Percentiles rank a stretch among this genome's conserved stretches.
Conservation (phyloP, 2,329 filamentous ascomycete species). For the Xylariaceae sp. region DNA sequence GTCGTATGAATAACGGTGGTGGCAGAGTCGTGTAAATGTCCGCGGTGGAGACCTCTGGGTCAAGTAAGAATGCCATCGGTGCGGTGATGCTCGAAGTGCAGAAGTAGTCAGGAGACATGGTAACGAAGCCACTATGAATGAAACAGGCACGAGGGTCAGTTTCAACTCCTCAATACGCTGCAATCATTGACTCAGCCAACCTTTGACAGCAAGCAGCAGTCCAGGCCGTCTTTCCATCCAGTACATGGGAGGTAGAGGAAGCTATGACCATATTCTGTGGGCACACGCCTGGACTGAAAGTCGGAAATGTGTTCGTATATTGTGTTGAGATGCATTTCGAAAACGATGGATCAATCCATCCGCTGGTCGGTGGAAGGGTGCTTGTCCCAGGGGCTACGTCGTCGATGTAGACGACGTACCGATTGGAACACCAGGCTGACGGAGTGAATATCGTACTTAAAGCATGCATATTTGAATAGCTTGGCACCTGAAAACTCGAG, state of each 20-base stretch:
- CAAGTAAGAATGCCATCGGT: slow-evolving; percentile 29
- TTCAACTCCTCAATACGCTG: no score
- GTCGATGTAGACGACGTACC: slow-evolving; percentile 29
- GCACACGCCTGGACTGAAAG: slow-evolving; percentile 30
- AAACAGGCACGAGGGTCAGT: background rate
- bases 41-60: slow-evolving; percentile 26
- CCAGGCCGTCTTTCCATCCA: slow-evolving; percentile 21
- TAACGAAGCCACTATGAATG: slow-evolving; percentile 24
- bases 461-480: slow-evolving; percentile 20
- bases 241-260: slow-evolving; percentile 12
- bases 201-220: slow-evolving; percentile 29
- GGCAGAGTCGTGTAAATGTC: slow-evolving; percentile 30
- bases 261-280: slow-evolving; percentile 27
- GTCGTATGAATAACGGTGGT: slow-evolving; percentile 23
- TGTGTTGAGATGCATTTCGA: slow-evolving; percentile 26
- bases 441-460: slow-evolving; percentile 28
- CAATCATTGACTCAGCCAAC: no score
- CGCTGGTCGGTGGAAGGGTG: slow-evolving; percentile 26
- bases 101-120: slow-evolving; percentile 15
- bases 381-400: slow-evolving; percentile 20
- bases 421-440: slow-evolving; percentile 23
- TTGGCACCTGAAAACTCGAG: no score
- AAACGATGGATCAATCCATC: slow-evolving; percentile 31
- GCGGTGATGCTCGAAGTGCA: slow-evolving; percentile 28
- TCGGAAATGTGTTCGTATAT: slow-evolving; percentile 23